These are phyloP conservation scores for Sporisorium iseilematis-ciliati DNA, from an alignment of 1,284 basidiomycete species.

Conservation along the genomic window DNA sequence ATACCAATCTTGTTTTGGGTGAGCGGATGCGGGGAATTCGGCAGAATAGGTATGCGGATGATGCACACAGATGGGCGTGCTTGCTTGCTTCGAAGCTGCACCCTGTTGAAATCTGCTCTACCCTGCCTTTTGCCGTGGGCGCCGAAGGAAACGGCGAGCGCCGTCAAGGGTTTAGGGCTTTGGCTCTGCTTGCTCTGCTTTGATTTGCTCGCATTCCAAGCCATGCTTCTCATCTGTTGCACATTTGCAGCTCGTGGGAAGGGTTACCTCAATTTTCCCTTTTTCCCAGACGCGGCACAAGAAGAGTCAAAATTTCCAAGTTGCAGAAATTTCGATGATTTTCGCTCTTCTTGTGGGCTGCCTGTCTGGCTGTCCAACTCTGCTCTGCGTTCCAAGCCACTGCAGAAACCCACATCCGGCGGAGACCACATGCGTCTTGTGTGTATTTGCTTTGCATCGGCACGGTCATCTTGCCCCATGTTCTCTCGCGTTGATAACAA, in stretches of 20 bases:
- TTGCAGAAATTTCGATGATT: neutral
- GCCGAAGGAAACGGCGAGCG: neutral
- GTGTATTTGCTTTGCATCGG: neutral
- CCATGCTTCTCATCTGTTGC: neutral
- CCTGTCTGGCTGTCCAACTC: conserved; percentile 1
- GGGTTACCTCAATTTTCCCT: neutral
- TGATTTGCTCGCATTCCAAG: neutral
- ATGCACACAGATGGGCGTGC: conserved; percentile 4
- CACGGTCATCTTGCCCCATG: neutral
- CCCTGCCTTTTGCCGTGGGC: neutral
- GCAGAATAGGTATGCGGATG: neutral
- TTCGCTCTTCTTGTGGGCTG: neutral
- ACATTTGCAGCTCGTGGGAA: conserved; percentile 2
- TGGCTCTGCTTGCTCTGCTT: too few relatives aligned
- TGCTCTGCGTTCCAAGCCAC: neutral
- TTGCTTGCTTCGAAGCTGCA: neutral
- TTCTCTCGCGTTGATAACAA: too few relatives aligned
- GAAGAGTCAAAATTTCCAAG: neutral
- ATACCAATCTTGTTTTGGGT: neutral
- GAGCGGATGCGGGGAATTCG: conserved; percentile 1
- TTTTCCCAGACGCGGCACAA: neutral
- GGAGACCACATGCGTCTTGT: neutral
- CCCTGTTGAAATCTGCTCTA: conserved; percentile 22
- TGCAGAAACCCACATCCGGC: too few relatives aligned
- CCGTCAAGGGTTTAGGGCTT: too few relatives aligned